A percentile compares a stretch with the other conserved stretches of the same genome.
phyloP scores from a whole-genome alignment of 208 protist genomes.

The Acanthamoeba lenticulata region DNA sequence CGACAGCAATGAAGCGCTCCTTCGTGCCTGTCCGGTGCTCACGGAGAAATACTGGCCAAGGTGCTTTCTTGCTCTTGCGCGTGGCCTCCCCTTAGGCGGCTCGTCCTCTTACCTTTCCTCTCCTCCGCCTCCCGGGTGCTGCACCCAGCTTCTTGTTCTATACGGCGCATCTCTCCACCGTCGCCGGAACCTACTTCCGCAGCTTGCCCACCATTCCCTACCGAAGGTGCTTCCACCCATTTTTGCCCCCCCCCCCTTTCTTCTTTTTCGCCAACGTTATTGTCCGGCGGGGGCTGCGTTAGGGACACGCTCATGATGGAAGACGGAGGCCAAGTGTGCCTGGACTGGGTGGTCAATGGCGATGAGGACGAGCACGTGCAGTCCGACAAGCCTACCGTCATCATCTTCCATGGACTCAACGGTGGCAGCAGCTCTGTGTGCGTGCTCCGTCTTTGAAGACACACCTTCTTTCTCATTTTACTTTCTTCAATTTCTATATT shows the following conservation, averaged over 20 bases:
- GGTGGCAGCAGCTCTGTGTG: slow-evolving; percentile 42
- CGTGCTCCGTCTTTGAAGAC: neutral
- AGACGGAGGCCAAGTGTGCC: neutral
- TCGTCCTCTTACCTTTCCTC: neutral
- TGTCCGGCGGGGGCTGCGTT: no score
- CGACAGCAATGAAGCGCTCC: neutral
- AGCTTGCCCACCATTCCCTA: neutral
- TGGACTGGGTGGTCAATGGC: neutral
- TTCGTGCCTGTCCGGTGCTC: neutral
- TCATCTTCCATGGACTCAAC: slow-evolving; percentile 62
- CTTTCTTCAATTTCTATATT: neutral
- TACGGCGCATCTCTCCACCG: neutral
- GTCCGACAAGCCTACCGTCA: neutral
- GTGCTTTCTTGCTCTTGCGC: no score
- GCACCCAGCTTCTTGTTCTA: slow-evolving; percentile 22
- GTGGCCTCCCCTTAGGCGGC: neutral
- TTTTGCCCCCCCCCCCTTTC: no score
- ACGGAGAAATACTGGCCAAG: slow-evolving; percentile 40
- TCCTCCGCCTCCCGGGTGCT: neutral
- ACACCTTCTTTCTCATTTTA: neutral
- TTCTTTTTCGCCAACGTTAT: no score
- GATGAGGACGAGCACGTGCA: neutral
- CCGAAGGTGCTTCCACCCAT: no score
- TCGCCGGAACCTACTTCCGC: slow-evolving; percentile 14
- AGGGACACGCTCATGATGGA: neutral